These are phyloP conservation scores for Erodium trifolium DNA, from an alignment of 441 rosid genomes.

Conservation along the genomic window DNA sequence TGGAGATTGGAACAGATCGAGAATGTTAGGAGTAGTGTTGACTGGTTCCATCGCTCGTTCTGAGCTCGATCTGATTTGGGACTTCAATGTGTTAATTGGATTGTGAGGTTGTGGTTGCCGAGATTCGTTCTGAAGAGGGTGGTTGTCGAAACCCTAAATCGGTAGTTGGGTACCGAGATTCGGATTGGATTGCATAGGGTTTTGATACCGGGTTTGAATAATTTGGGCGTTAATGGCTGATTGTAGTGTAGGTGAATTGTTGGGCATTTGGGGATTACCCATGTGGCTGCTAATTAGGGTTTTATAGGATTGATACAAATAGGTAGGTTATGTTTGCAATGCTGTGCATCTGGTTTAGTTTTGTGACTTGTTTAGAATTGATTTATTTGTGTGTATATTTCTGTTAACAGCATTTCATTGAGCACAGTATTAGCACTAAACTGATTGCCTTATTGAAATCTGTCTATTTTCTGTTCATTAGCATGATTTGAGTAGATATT, in stretches of 20 bases:
- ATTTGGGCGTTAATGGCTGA: conserved; percentile 12
- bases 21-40: background rate
- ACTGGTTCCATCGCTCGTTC: background rate
- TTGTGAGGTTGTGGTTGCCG: background rate
- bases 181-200: conserved; percentile 6
- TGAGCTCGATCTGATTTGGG: conserved; percentile 9
- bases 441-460: background rate
- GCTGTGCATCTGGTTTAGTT: background rate
- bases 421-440: background rate
- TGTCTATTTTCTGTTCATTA: background rate
- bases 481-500: background rate
- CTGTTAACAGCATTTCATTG: background rate
- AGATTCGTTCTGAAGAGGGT: background rate
- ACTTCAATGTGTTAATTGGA: background rate
- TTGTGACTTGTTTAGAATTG: background rate
- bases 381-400: background rate
- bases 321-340: background rate
- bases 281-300: background rate
- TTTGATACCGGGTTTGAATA: conserved; percentile 21
- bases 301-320: background rate
- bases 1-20: conserved; percentile 4
- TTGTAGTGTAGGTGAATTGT: background rate
- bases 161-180: conserved; percentile 1
- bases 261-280: background rate
- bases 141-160: conserved; percentile 20